phyloP scores from a whole-genome alignment of 2,329 filamentous ascomycete genomes.

The Malbranchea cinnamomea region DNA sequence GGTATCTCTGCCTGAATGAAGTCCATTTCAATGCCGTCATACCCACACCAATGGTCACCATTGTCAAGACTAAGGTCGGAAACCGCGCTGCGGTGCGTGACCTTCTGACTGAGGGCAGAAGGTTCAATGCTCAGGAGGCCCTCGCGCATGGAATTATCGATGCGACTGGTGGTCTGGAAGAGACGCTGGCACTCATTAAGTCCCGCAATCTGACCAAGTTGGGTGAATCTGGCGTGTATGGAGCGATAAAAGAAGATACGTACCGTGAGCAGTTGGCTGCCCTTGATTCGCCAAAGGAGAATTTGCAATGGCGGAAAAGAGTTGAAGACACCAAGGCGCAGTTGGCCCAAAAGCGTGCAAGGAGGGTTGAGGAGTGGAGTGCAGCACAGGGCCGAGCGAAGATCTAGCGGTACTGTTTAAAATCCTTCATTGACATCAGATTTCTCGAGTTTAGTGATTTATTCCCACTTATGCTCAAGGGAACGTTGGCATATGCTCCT shows the following conservation, averaged over 20 bases:
- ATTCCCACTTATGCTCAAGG: too few relatives aligned
- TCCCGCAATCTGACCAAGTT: slow-evolving; percentile 47
- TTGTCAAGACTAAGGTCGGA: slow-evolving; percentile 57
- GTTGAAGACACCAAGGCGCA: slow-evolving; percentile 35
- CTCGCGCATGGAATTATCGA: slow-evolving; percentile 55
- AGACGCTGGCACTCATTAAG: slow-evolving; percentile 44
- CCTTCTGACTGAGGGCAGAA: slow-evolving; percentile 57
- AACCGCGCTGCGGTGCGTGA: slow-evolving; percentile 40
- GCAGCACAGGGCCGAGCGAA: slow-evolving; percentile 25
- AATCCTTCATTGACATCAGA: too few relatives aligned
- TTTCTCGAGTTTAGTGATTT: too few relatives aligned
- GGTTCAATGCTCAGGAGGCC: slow-evolving; percentile 50
- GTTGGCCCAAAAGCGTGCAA: slow-evolving; percentile 27
- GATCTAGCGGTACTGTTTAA: too few relatives aligned
- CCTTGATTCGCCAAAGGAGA: slow-evolving; percentile 39
- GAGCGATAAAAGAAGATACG: slow-evolving; percentile 60
- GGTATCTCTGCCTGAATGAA: slow-evolving; percentile 71
- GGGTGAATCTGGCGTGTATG: slow-evolving; percentile 52
- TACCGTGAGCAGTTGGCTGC: slow-evolving; percentile 49
- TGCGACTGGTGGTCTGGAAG: slow-evolving; percentile 48
- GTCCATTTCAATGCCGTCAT: slow-evolving; percentile 66
- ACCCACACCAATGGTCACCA: slow-evolving; percentile 54
- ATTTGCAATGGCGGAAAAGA: slow-evolving; percentile 26
- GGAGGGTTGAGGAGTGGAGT: slow-evolving; percentile 35
- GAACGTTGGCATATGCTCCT: too few relatives aligned